Evolutionary conservation across 2,329 filamentous ascomycete genomes (phyloP).

Genomic region (Apiospora koreana): DNA sequence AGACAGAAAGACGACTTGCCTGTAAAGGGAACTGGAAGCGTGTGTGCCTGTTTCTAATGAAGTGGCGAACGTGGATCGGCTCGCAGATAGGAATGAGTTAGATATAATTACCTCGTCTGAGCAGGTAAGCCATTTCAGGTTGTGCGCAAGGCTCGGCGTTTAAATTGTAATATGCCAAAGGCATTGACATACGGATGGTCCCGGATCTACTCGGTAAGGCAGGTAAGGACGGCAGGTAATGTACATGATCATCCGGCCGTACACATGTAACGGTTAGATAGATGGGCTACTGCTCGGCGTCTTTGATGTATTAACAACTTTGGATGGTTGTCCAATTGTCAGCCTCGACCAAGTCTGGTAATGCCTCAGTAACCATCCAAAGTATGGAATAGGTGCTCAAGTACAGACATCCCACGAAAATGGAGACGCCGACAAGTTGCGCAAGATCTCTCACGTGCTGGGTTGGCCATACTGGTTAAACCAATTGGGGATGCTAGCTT

Average conservation of each 20-base stretch:
- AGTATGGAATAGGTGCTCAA: neutral
- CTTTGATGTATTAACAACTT: neutral
- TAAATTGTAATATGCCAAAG: neutral
- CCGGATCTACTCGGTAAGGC: neutral
- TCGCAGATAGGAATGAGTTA: neutral
- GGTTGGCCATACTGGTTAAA: neutral
- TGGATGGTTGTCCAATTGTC: neutral
- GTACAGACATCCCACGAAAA: neutral
- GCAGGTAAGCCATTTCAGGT: neutral
- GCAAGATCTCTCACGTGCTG: neutral
- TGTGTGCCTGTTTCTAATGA: neutral
- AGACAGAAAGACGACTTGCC: neutral
- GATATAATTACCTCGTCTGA: neutral
- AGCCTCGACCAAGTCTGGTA: neutral
- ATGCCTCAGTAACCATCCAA: neutral
- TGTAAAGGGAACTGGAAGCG: neutral
- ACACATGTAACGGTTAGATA: neutral
- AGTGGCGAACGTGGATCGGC: neutral
- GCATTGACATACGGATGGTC: neutral
- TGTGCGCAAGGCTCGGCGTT: neutral
- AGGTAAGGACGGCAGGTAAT: neutral
- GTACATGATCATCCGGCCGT: neutral
- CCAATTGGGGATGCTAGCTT: neutral
- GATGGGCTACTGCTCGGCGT: neutral
- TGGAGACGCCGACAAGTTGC: neutral